phyloP scores from a whole-genome alignment of 2,329 filamentous ascomycete species.

The Chalara sp. region DNA sequence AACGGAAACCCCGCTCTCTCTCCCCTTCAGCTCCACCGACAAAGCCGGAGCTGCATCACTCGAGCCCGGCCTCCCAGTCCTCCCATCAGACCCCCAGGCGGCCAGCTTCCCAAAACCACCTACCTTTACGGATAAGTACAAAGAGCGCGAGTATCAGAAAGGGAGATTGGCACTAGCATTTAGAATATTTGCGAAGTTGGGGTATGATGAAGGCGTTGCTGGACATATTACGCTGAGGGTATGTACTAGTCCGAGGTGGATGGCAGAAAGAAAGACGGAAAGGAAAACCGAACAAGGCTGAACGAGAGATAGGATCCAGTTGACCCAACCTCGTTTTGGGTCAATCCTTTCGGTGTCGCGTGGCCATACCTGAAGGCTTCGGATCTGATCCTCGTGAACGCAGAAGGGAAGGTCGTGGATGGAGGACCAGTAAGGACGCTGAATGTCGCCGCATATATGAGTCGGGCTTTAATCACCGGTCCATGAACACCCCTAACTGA shows the following conservation, averaged over 20 bases:
- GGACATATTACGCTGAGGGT: conserved; percentile 38
- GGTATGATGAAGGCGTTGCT: conserved; percentile 39
- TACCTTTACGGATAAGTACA: conserved; percentile 25
- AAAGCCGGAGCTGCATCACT: background rate
- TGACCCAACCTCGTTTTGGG: conserved; percentile 27
- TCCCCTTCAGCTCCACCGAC: background rate
- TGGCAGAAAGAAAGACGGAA: background rate
- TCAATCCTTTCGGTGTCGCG: conserved; percentile 28
- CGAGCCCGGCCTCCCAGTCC: background rate
- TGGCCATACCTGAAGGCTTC: conserved; percentile 47
- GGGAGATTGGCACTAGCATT: conserved; percentile 41
- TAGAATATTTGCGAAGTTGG: conserved; percentile 39
- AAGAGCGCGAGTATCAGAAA: conserved; percentile 30
- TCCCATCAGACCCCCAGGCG: background rate
- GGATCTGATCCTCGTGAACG: conserved; percentile 61
- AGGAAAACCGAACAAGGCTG: background rate
- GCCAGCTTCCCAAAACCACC: conserved; percentile 3
- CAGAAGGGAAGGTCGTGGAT: conserved; percentile 54
- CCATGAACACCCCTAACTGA: conserved; percentile 24
- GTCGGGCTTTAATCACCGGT: background rate
- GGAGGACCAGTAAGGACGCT: conserved; percentile 39
- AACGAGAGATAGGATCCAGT: conserved; percentile 23
- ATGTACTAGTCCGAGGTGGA: conserved; percentile 2
- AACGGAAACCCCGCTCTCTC: background rate
- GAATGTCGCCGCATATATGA: conserved; percentile 23